phyloP scores from a whole-genome alignment of 2,329 filamentous ascomycete species.

The Colletotrichum eleusines region DNA sequence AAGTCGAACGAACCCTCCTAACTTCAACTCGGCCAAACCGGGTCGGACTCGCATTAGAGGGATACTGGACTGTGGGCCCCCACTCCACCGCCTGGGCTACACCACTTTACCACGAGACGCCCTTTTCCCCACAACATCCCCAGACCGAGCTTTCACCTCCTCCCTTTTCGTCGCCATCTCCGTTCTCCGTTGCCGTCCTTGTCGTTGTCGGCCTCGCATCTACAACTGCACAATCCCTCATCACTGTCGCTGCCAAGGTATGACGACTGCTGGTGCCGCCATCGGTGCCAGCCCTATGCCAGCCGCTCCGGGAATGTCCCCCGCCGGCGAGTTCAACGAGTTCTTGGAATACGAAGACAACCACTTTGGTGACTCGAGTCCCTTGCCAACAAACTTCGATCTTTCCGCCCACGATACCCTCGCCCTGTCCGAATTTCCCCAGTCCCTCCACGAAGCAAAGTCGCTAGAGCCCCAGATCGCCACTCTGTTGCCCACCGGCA shows the following conservation, averaged over 20 bases:
- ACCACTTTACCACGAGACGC: constrained; percentile 41
- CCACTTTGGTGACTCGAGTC: constrained; percentile 49
- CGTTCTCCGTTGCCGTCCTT: constrained; percentile 26
- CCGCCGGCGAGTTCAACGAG: constrained; percentile 48
- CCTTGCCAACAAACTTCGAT: constrained; percentile 47
- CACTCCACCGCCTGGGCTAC: constrained; percentile 41
- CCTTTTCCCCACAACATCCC: constrained; percentile 43
- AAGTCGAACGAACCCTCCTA: no score
- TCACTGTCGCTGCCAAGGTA: constrained; percentile 39
- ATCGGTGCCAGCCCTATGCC: constrained; percentile 54
- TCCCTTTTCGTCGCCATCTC: constrained; percentile 37
- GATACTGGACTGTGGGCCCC: constrained; percentile 39
- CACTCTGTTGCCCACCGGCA: constrained; percentile 41
- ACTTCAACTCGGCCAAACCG: constrained; percentile 16
- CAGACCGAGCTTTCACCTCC: constrained; percentile 42
- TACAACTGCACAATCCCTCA: constrained; percentile 20
- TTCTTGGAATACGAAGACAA: constrained; percentile 55
- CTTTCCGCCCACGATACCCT: constrained; percentile 55
- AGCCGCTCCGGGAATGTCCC: constrained; percentile 52
- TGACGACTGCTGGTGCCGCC: constrained; percentile 45
- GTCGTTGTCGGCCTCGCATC: constrained; percentile 30
- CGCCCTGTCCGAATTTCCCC: constrained; percentile 48
- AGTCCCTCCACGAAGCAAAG: constrained; percentile 37
- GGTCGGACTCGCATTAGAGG: constrained; percentile 40
- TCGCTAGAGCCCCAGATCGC: constrained; percentile 37